A percentile compares a stretch with the other conserved stretches of the same genome.
These are phyloP conservation scores for Suillus hirtellus DNA, from an alignment of 768 basidiomycete genomes.

Conservation along the genomic window DNA sequence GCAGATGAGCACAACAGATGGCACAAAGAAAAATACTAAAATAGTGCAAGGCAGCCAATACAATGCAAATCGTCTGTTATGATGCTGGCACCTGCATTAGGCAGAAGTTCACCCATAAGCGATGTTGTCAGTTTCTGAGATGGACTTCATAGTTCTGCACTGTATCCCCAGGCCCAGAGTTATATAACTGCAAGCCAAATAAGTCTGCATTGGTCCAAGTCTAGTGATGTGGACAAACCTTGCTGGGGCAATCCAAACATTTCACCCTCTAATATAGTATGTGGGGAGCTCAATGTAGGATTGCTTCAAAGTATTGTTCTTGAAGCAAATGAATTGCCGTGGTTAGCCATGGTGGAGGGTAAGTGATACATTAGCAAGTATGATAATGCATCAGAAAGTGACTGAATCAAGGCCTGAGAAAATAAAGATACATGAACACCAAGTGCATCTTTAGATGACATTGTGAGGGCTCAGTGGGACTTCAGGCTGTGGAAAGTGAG, in stretches of 20 bases:
- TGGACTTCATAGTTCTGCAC: conserved; percentile 92
- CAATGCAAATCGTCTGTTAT: conserved; percentile 1
- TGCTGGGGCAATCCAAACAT: conserved; percentile 91
- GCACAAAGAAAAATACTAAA: conserved; percentile 16
- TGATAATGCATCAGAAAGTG: conserved; percentile 33
- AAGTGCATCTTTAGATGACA: conserved; percentile 61
- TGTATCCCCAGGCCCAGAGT: conserved; percentile 85
- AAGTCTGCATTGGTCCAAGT: conserved; percentile 7
- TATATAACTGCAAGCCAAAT: conserved; percentile 65
- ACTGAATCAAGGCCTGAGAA: conserved; percentile 44
- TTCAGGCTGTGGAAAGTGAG: conserved; percentile 62
- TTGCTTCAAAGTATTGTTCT: conserved; percentile 77
- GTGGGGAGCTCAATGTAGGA: conserved; percentile 59
- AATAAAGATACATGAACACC: conserved; percentile 82
- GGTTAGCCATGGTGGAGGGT: conserved; percentile 74
- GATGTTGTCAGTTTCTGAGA: conserved; percentile 81
- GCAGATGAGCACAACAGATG: conserved; percentile 24
- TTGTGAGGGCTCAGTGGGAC: conserved; percentile 89
- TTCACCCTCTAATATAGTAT: conserved; percentile 71
- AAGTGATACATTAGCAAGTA: conserved; percentile 51
- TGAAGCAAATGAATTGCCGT: conserved; percentile 67
- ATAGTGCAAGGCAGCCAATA: background rate
- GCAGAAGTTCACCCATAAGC: conserved; percentile 69
- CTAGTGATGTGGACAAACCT: conserved; percentile 48
- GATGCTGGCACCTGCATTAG: conserved; percentile 9